Evolutionary conservation across 2,329 filamentous ascomycete genomes (phyloP).

Genomic region (Dactylellina leptospora): DNA sequence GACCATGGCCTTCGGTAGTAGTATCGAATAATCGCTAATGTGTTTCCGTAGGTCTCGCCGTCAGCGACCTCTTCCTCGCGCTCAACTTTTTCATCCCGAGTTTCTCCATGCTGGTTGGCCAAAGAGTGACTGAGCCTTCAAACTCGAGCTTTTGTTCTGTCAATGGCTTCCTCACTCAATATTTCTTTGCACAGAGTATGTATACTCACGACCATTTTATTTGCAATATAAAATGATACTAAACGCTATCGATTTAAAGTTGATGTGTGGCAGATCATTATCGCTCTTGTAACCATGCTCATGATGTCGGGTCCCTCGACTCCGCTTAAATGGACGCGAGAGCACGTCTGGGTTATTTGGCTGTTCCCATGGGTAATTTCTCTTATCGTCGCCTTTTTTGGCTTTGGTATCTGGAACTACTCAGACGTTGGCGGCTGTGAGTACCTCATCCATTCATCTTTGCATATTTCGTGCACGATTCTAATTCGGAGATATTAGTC

Average conservation of each 20-base stretch:
- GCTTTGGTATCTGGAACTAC: slow-evolving; percentile 37
- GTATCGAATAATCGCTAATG: no score
- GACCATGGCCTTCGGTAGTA: no score
- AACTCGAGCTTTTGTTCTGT: slow-evolving; percentile 28
- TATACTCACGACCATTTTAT: not conserved
- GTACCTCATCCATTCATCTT: slow-evolving; percentile 3
- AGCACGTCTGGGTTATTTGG: slow-evolving; percentile 31
- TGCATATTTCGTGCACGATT: not conserved
- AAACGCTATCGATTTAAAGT: slow-evolving; percentile 13
- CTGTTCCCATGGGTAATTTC: slow-evolving; percentile 37
- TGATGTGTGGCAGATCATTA: slow-evolving; percentile 43
- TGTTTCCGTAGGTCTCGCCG: no score
- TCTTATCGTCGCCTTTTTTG: slow-evolving; percentile 31
- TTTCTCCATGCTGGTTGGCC: slow-evolving; percentile 28
- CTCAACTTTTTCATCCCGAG: slow-evolving; percentile 43
- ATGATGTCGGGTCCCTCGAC: slow-evolving; percentile 33
- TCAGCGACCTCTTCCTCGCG: slow-evolving; percentile 37
- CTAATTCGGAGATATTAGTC: slow-evolving; percentile 8
- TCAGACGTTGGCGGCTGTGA: slow-evolving; percentile 31
- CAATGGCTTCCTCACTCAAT: slow-evolving; percentile 42
- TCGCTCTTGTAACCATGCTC: slow-evolving; percentile 28
- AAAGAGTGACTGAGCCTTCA: slow-evolving; percentile 1
- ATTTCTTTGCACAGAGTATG: slow-evolving; percentile 47
- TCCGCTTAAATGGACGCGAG: slow-evolving; percentile 35
- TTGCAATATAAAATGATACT: not conserved